Base-by-base conservation (phyloP, 192 early-diverging fungal genomes). In the Coemansia sp. region DNA sequence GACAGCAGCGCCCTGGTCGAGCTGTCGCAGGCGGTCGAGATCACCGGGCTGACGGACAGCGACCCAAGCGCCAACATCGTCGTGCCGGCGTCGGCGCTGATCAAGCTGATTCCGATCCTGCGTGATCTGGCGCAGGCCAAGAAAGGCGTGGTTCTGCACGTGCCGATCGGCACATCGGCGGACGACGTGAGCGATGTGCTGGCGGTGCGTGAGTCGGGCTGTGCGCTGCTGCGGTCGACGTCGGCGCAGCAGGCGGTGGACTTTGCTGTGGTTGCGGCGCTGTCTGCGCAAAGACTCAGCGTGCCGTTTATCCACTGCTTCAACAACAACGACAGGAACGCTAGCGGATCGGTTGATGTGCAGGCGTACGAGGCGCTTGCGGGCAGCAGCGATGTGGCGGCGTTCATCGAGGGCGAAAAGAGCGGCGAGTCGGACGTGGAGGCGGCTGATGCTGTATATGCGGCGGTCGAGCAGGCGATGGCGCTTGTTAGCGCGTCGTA, bases 211-310 rank as follows among this genome's bases (percentile, higher is more conserved):
- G 85, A 88, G 61, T 81, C 86, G 47, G 94, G 94, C 11, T 89
- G 89, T 45, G 89, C 86, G 6, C 51, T 95, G 45, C 62, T 97
- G 51, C 84, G 84, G 48, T 95, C 93, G 29, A 67, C 76, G 28
- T 84, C 83, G 53, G 83, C 85, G 29, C 93, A 95, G 75, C 86
- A 92, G 56, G 84, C 90, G 5, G 83, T 90, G 33, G 93, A 96
- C 79, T 76, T 91, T 64, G 90, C 92, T 6, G 32, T 94, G 24
- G 83, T 91, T 9, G 87, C 94, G 5, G 86, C 95, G 46, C 79
- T 91, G 23, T 83, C 88, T 4, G 77, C 94, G 14, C 68, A 81
- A 32, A 79, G 80, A 46, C 75, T 87, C 28, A 60, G 65, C 6
- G 66, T 73, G 7, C 87, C 88, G 28, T 71, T 89, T 46, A 73